Conservation (phyloP, 352 stramenopile genomes). For the Bremia lactucae region DNA sequence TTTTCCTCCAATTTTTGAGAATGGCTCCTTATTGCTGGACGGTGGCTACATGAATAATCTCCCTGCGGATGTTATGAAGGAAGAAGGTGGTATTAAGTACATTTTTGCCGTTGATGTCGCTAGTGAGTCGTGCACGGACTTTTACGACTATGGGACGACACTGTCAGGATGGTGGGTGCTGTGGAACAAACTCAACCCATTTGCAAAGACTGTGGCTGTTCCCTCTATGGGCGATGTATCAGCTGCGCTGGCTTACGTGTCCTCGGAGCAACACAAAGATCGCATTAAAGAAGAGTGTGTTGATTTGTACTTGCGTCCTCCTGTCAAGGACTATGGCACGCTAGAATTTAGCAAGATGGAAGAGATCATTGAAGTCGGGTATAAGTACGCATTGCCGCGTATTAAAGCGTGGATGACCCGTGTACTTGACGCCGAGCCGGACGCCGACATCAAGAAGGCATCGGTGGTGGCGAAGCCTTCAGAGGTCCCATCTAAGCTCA, state of each 20-base stretch:
- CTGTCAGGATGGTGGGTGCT: slow-evolving; percentile 87
- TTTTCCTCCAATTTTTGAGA: slow-evolving; percentile 82
- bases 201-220: slow-evolving; percentile 76
- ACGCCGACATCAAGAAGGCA: slow-evolving; percentile 41
- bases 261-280: slow-evolving; percentile 83
- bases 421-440: slow-evolving; percentile 42
- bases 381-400: slow-evolving; percentile 69
- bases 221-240: slow-evolving; percentile 89
- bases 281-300: slow-evolving; percentile 76
- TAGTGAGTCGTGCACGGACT: slow-evolving; percentile 61
- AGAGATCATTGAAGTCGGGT: slow-evolving; percentile 82
- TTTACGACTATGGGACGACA: slow-evolving; percentile 70
- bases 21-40: slow-evolving; percentile 81
- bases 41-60: slow-evolving; percentile 92
- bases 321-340: slow-evolving; percentile 83
- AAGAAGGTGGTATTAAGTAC: slow-evolving; percentile 81
- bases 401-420: slow-evolving; percentile 47
- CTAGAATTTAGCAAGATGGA: slow-evolving; percentile 90
- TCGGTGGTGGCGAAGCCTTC: too few relatives aligned
- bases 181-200: slow-evolving; percentile 87
- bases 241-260: slow-evolving; percentile 81
- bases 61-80: slow-evolving; percentile 86
- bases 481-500: slow-evolving; percentile 10
- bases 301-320: slow-evolving; percentile 84
- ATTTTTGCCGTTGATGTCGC: slow-evolving; percentile 87